Conservation (phyloP, 2,329 filamentous ascomycete genomes). For the Arthrocladium fulminans region DNA sequence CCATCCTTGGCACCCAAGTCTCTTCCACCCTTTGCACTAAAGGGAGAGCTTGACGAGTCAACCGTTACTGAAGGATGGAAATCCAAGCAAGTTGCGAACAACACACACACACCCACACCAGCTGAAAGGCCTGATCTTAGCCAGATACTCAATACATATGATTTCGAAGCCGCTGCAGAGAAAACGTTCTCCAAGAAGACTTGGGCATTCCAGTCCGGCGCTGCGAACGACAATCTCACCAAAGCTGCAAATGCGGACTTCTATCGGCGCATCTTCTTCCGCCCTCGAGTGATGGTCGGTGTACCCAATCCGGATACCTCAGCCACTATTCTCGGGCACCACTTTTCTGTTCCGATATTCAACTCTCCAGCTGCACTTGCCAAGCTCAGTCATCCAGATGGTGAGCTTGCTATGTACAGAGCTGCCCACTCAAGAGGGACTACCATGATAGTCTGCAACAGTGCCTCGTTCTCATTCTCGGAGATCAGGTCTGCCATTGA, state of each 20-base stretch:
- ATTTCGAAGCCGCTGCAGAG: conserved; percentile 19
- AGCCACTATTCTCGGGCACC: conserved; percentile 24
- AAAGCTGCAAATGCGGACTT: conserved; percentile 17
- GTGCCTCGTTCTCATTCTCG: conserved; percentile 48
- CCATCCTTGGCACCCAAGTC: conserved; percentile 19
- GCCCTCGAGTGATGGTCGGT: conserved; percentile 38
- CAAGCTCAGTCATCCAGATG: conserved; percentile 36
- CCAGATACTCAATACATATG: conserved; percentile 17
- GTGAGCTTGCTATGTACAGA: conserved; percentile 34
- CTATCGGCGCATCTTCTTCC: conserved; percentile 38
- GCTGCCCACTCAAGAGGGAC: conserved; percentile 14
- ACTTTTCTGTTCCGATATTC: conserved; percentile 18
- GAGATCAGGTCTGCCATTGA: conserved; percentile 39
- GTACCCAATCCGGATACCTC: conserved; percentile 30
- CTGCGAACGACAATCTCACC: conserved; percentile 18
- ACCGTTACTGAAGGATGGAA: conserved; percentile 10
- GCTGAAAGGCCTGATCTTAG: conserved; percentile 19
- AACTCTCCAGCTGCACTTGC: conserved; percentile 27
- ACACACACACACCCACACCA: conserved; percentile 18
- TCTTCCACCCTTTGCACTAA: conserved; percentile 14
- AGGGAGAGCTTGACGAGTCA: conserved; percentile 21
- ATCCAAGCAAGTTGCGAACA: conserved; percentile 13
- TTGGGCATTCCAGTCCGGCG: conserved; percentile 23
- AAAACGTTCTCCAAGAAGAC: conserved; percentile 18
- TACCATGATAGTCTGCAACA: conserved; percentile 34